phyloP scores from a whole-genome alignment of 306 rosid genomes.

The Malus fusca region DNA sequence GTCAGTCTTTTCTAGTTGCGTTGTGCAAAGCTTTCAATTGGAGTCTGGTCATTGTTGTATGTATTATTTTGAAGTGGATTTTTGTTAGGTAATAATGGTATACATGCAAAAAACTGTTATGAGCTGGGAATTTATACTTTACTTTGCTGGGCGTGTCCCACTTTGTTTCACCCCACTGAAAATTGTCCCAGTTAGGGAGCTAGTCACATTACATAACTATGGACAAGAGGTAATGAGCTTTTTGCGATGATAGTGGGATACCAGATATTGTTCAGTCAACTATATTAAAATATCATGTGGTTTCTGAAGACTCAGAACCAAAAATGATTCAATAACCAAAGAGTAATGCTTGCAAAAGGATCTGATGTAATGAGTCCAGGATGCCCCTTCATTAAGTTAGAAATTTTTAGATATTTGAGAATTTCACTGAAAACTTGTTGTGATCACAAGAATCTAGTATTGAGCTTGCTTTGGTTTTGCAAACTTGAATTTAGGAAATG shows the following conservation, averaged over 20 bases:
- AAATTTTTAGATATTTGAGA: not conserved
- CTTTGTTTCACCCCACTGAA: not conserved
- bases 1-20: constrained; percentile 32
- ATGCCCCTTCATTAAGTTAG: not conserved
- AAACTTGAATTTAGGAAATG: not conserved
- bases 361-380: not conserved
- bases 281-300: too few species aligned
- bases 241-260: not conserved
- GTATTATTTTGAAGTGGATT: not conserved
- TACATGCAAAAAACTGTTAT: not conserved
- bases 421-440: not conserved
- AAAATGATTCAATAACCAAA: too few species aligned
- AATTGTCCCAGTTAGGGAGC: not conserved
- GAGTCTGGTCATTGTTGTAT: not conserved
- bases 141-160: not conserved
- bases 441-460: not conserved
- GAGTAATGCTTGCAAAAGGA: not conserved
- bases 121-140: not conserved
- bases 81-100: not conserved
- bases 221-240: not conserved
- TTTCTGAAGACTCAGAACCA: too few species aligned
- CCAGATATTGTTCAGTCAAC: not conserved
- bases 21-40: not conserved
- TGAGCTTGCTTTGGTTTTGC: not conserved
- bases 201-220: not conserved